These are phyloP conservation scores for Trypanosoma brucei DNA, from an alignment of 208 protist species.

Conservation along the genomic window DNA sequence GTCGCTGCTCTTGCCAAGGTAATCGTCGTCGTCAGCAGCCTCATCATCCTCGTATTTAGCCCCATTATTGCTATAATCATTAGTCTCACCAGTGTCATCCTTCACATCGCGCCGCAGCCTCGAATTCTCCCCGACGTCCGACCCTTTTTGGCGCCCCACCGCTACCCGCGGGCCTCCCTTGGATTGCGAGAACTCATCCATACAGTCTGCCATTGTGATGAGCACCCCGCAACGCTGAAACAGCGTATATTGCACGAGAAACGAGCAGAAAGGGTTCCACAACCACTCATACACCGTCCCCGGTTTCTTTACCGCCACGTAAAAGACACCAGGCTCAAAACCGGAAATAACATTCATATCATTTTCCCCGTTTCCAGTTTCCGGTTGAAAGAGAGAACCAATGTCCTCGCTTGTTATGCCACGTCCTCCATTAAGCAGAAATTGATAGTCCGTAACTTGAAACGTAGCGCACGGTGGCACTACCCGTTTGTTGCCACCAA, in stretches of 20 bases:
- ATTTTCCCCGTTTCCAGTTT: slow-evolving; percentile 21
- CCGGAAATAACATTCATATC: slow-evolving; percentile 67
- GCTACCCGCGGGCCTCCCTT: not conserved
- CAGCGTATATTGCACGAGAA: slow-evolving; percentile 56
- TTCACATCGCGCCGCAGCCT: not conserved
- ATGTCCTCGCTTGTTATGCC: slow-evolving; percentile 69
- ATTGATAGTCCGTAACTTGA: slow-evolving; percentile 64
- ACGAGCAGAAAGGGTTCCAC: slow-evolving; percentile 76
- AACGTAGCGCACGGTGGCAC: slow-evolving; percentile 76
- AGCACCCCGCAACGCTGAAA: slow-evolving; percentile 74
- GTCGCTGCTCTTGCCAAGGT: slow-evolving; percentile 4
- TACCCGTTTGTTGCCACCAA: not conserved
- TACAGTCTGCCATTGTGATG: slow-evolving; percentile 74
- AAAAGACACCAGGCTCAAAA: slow-evolving; percentile 76
- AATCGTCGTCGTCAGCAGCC: not conserved
- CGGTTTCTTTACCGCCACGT: slow-evolving; percentile 66
- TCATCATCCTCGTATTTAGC: not conserved
- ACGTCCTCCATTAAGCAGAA: slow-evolving; percentile 30
- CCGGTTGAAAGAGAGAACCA: slow-evolving; percentile 44
- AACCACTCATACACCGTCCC: slow-evolving; percentile 72
- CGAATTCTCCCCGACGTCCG: not conserved
- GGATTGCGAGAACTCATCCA: slow-evolving; percentile 49
- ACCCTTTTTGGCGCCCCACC: not conserved
- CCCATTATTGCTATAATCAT: not conserved
- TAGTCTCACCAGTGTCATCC: not conserved